Percentiles rank a stretch among this genome's conserved stretches.
Evolutionary conservation across 345 rosid genomes (phyloP).

Genomic region (Xanthoceras sorbifolium): DNA sequence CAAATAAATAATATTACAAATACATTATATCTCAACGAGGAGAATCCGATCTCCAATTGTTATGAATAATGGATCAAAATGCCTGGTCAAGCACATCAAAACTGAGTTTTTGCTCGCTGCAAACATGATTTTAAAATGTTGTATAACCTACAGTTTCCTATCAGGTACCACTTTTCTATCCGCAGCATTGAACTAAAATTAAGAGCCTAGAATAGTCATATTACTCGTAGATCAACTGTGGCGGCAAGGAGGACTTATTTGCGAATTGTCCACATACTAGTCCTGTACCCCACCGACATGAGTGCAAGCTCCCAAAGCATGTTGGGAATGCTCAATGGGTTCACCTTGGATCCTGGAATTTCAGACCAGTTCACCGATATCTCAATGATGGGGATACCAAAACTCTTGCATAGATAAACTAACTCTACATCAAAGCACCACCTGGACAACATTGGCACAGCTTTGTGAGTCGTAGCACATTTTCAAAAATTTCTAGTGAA

Average conservation of each 20-base stretch:
- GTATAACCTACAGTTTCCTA: slow-evolving; percentile 4
- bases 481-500: not conserved
- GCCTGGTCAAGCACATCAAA: no score
- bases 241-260: slow-evolving; percentile 28
- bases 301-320: slow-evolving; percentile 98
- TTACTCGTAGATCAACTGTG: not conserved
- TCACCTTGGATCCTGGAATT: slow-evolving; percentile 97
- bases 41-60: no score
- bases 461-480: not conserved
- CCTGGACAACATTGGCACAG: slow-evolving; percentile 43
- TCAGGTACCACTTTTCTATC: slow-evolving; percentile 10
- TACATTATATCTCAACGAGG: no score
- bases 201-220: not conserved
- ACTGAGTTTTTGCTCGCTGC: slow-evolving; percentile 8
- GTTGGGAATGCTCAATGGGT: slow-evolving; percentile 82
- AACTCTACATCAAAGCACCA: slow-evolving; percentile 99
- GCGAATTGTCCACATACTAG: slow-evolving; percentile 70
- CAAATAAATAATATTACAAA: no score
- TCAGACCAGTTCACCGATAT: slow-evolving; percentile 94
- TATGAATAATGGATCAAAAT: no score
- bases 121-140: not conserved
- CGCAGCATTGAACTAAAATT: not conserved
- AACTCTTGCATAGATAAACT: slow-evolving; percentile 86
- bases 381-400: slow-evolving; percentile 70
- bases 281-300: slow-evolving; percentile 88